phyloP scores from a whole-genome alignment of 352 stramenopile genomes.

The Ophiocytium majus region DNA sequence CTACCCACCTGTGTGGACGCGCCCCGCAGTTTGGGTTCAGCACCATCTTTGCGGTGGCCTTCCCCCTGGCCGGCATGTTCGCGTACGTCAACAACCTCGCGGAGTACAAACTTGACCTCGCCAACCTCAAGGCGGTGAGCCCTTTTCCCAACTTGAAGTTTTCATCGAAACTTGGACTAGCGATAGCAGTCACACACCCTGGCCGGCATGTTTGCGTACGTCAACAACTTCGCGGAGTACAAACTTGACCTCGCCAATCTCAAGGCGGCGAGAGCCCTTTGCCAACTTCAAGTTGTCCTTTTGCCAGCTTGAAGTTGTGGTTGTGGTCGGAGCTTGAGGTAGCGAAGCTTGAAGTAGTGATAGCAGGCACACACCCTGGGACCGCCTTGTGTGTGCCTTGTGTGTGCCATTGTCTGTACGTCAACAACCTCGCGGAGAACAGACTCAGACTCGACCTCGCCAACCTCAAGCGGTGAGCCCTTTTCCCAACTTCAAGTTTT shows the following conservation, averaged over 20 bases:
- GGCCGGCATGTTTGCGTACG: slow-evolving; percentile 67
- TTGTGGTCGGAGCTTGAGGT: no score
- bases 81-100: slow-evolving; percentile 80
- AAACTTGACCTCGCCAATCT: slow-evolving; percentile 48
- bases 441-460: slow-evolving; percentile 42
- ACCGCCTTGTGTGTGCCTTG: no score
- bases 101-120: slow-evolving; percentile 63
- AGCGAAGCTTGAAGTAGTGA: no score
- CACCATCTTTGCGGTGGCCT: slow-evolving; percentile 78
- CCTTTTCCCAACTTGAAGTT: background rate
- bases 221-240: slow-evolving; percentile 81
- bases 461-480: slow-evolving; percentile 20
- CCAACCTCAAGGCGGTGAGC: slow-evolving; percentile 27
- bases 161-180: no score
- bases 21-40: slow-evolving; percentile 82
- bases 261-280: background rate
- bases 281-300: no score
- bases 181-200: no score
- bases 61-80: slow-evolving; percentile 70
- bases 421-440: slow-evolving; percentile 81
- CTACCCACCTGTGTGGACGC: no score
- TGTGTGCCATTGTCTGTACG: no score
- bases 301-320: no score
- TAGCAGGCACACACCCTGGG: no score
- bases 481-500: background rate